Conservation (phyloP, 768 basidiomycete species). For the Lepiota subincarnata region DNA sequence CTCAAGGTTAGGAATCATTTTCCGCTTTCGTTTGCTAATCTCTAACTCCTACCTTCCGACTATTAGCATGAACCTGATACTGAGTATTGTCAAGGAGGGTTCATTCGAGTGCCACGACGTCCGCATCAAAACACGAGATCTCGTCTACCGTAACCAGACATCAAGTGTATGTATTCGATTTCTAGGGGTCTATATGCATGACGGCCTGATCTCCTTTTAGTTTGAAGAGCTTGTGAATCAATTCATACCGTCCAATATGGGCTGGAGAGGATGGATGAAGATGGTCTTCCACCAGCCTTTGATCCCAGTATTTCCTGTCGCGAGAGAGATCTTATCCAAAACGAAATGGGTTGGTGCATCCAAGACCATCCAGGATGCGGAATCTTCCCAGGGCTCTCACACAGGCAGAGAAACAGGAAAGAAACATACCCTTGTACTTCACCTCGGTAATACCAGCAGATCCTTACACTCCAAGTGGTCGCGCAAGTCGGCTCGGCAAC, state of each 20-base stretch:
- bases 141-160: slow-evolving; percentile 80
- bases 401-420: neutral
- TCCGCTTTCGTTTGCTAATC: slow-evolving; percentile 14
- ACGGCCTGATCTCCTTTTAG: slow-evolving; percentile 29
- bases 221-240: slow-evolving; percentile 78
- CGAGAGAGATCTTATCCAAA: slow-evolving; percentile 73
- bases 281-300: slow-evolving; percentile 81
- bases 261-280: slow-evolving; percentile 79
- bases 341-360: slow-evolving; percentile 60
- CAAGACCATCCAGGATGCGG: neutral
- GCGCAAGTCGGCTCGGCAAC: neutral
- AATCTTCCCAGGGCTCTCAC: neutral
- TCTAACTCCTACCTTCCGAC: slow-evolving; percentile 5
- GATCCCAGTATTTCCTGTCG: slow-evolving; percentile 73
- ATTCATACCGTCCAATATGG: slow-evolving; percentile 74
- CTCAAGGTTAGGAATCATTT: slow-evolving; percentile 46
- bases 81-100: slow-evolving; percentile 79
- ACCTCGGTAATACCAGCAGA: neutral
- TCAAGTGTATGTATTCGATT: slow-evolving; percentile 58
- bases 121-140: slow-evolving; percentile 71
- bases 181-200: neutral
- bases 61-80: slow-evolving; percentile 59
- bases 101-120: slow-evolving; percentile 83
- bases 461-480: neutral
- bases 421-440: neutral